Base-by-base conservation (phyloP, 1,284 basidiomycete species). In the Meripilus lineatus region DNA sequence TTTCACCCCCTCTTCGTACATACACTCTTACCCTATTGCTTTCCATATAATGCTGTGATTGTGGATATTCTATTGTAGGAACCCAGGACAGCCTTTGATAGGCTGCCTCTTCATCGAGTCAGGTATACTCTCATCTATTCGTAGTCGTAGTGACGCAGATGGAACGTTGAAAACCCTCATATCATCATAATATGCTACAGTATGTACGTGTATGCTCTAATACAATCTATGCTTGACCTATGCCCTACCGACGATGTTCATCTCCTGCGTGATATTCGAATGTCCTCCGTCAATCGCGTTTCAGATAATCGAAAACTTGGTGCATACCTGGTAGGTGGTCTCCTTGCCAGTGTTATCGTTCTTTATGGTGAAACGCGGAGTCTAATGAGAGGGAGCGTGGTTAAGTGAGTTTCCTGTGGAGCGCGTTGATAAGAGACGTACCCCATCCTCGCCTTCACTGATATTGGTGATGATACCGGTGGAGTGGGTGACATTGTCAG, bases 261-360 rank as follows among this genome's bases (percentile, higher is more conserved):
- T 69, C 45, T 57, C 57, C 70, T 72, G 42, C 2, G 37, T 2
- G 0, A 34, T 30, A 8, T 10, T 30, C 8, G 8, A n/a, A 13
- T 15, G 14, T 8, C 25, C 11, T 30, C 14, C 13, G 18, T n/a
- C 39, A 28, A 6, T 6, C 14, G 34, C 18, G 3, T 5, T 3
- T 24, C 2, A 21, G 13, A 3, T 4, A 25, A 15, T 5, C 3
- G 32, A 11, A 17, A 11, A 18, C 2, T 20, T 47, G 26, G 26
- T 26, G 39, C 48, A 20, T 35, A 66, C 70, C 61, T 62, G 60
- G 45, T 73, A 71, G n/a, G 30, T 59, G 3, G 67, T 70, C 4
- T 40, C 54, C 56, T 70, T 72, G 13, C 63, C 61, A 14, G 68
- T 73, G n/a, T 67, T 69, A 39, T 66, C 62, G 40, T 73, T 73